Percentiles rank a stretch among this genome's conserved stretches.
Evolutionary conservation across 2,329 filamentous ascomycete genomes (phyloP).

Genomic region (Coniochaeta prunicola): DNA sequence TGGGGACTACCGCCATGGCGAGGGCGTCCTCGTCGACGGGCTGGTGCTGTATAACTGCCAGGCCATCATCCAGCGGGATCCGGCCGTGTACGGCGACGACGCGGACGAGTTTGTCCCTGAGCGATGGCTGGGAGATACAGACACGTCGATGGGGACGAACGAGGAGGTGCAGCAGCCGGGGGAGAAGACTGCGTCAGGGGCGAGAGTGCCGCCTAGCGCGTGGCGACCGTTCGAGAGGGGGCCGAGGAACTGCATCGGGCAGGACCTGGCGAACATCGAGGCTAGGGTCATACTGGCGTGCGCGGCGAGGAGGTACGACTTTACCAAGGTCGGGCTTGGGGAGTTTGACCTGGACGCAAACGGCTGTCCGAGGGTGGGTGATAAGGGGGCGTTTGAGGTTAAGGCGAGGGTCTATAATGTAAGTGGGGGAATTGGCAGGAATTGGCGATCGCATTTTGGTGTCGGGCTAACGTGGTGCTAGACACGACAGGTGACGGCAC

Average conservation of each 20-base stretch:
- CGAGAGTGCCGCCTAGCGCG: constrained; percentile 26
- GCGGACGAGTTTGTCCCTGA: constrained; percentile 30
- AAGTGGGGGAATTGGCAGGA: constrained; percentile 6
- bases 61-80: constrained; percentile 26
- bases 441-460: neutral
- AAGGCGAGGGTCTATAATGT: constrained; percentile 19
- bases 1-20: constrained; percentile 15
- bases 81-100: constrained; percentile 24
- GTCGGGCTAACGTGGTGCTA: constrained; percentile 5
- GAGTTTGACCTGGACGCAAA: constrained; percentile 17
- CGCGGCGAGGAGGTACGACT: constrained; percentile 20
- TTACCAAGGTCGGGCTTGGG: constrained; percentile 22
- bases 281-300: constrained; percentile 21
- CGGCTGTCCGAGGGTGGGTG: constrained; percentile 12
- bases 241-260: constrained; percentile 45
- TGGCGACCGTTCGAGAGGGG: constrained; percentile 48
- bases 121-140: constrained; percentile 26
- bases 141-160: constrained; percentile 16
- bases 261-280: constrained; percentile 39
- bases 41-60: constrained; percentile 26
- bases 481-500: constrained; percentile 18
- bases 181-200: constrained; percentile 3
- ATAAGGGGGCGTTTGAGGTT: constrained; percentile 16
- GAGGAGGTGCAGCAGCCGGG: constrained; percentile 1
- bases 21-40: constrained; percentile 26